phyloP scores from a whole-genome alignment of 768 basidiomycete species.

The Trichaptum fuscoviolaceum region DNA sequence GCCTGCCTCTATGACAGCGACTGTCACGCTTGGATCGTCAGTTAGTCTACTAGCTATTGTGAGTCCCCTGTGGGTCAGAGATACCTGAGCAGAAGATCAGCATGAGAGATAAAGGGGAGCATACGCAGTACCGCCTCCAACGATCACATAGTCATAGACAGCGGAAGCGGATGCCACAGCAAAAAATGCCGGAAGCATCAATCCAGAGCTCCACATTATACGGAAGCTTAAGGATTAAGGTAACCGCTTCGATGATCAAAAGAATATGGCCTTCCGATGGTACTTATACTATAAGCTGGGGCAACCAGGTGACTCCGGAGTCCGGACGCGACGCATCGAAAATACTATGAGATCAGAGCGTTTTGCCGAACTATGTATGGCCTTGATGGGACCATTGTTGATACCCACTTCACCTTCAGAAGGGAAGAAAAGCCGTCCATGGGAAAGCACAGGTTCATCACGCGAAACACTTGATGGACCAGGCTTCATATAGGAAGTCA shows the following conservation, averaged over 20 bases:
- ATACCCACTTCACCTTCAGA: no score
- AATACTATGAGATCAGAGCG: neutral
- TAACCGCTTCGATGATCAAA: neutral
- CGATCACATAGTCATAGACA: conserved; percentile 10
- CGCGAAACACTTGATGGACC: no score
- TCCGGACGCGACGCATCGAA: neutral
- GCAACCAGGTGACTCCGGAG: no score
- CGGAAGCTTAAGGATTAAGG: neutral
- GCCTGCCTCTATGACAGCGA: conserved; percentile 1
- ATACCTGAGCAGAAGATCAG: neutral
- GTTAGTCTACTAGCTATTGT: neutral
- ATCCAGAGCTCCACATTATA: neutral
- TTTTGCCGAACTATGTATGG: neutral
- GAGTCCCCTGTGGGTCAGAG: neutral
- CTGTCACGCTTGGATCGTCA: neutral
- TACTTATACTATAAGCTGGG: neutral
- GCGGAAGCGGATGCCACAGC: conserved; percentile 6
- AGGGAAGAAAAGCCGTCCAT: no score
- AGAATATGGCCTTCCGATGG: neutral
- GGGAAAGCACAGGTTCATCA: no score
- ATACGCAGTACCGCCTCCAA: conserved; percentile 10
- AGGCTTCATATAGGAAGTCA: no score
- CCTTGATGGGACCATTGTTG: neutral
- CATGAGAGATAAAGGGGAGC: neutral
- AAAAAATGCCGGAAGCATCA: neutral